Percentiles rank a stretch among this genome's conserved stretches.
Evolutionary conservation across 768 basidiomycete species (phyloP).

Genomic region (Trametes cubensis): DNA sequence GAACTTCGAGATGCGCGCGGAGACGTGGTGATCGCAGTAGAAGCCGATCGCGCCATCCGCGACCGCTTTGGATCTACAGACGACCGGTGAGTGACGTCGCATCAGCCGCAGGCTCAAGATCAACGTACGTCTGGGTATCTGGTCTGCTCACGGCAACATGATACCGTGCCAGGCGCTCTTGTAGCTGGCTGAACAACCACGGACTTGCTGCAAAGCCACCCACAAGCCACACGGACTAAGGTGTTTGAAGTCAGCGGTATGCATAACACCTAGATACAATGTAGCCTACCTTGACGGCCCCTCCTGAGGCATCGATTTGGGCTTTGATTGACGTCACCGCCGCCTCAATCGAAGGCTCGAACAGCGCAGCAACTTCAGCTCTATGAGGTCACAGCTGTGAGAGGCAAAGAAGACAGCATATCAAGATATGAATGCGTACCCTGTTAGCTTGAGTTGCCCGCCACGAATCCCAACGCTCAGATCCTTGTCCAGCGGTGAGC

Average conservation of each 20-base stretch:
- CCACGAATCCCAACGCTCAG: slow-evolving; percentile 65
- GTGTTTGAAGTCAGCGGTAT: neutral
- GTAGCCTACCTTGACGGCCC: slow-evolving; percentile 59
- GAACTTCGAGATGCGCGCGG: slow-evolving; percentile 74
- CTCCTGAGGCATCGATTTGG: slow-evolving; percentile 70
- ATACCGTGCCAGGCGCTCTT: slow-evolving; percentile 61
- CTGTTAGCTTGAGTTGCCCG: slow-evolving; percentile 72
- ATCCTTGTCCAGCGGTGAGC: slow-evolving; percentile 80
- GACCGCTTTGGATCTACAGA: slow-evolving; percentile 74
- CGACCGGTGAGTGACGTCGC: slow-evolving; percentile 4
- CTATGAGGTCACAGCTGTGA: slow-evolving; percentile 28
- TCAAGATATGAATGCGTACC: slow-evolving; percentile 43
- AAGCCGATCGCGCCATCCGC: slow-evolving; percentile 85
- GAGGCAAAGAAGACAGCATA: neutral
- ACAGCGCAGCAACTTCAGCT: slow-evolving; percentile 65
- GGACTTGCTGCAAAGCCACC: slow-evolving; percentile 84
- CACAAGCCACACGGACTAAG: slow-evolving; percentile 78
- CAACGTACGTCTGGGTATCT: slow-evolving; percentile 73
- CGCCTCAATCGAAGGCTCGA: slow-evolving; percentile 79
- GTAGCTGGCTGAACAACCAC: slow-evolving; percentile 76
- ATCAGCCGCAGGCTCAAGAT: neutral
- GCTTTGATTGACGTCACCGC: slow-evolving; percentile 68
- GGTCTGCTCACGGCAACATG: slow-evolving; percentile 70
- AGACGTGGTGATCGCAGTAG: slow-evolving; percentile 84
- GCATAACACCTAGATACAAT: neutral